Evolutionary conservation across 2,329 filamentous ascomycete genomes (phyloP).

Genomic region (Calcarisporium arbuscula): DNA sequence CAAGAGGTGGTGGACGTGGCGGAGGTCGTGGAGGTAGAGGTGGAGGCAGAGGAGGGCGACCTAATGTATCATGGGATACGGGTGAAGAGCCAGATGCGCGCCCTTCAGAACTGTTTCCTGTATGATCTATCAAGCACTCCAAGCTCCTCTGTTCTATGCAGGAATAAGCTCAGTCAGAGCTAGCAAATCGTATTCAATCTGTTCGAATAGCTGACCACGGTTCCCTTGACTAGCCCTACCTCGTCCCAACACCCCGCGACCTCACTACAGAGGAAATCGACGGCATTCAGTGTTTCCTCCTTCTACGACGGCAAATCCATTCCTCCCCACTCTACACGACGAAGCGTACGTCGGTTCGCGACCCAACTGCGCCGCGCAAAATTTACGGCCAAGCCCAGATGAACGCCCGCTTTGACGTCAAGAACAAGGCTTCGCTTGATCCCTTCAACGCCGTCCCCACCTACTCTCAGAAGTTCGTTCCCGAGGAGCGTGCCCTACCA

Average conservation of each 20-base stretch:
- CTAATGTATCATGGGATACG: slow-evolving; percentile 45
- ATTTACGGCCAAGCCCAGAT: slow-evolving; percentile 52
- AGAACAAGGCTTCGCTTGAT: slow-evolving; percentile 49
- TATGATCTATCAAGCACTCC: slow-evolving; percentile 29
- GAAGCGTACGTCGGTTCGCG: slow-evolving; percentile 35
- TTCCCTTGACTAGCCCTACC: slow-evolving; percentile 35
- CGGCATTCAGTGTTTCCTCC: slow-evolving; percentile 45
- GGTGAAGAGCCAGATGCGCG: slow-evolving; percentile 50
- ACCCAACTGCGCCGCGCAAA: slow-evolving; percentile 32
- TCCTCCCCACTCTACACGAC: slow-evolving; percentile 51
- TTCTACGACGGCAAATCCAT: slow-evolving; percentile 52
- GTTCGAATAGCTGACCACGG: too few relatives aligned
- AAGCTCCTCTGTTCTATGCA: background rate
- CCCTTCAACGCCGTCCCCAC: slow-evolving; percentile 54
- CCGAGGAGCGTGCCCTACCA: slow-evolving; percentile 45
- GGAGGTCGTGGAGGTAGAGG: slow-evolving; percentile 45
- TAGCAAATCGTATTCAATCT: too few relatives aligned
- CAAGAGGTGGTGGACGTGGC: slow-evolving; percentile 45
- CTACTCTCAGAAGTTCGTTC: slow-evolving; percentile 49
- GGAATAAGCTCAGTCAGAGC: too few relatives aligned
- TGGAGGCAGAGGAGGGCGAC: slow-evolving; percentile 38
- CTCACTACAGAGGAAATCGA: slow-evolving; percentile 38
- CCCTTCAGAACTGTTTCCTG: slow-evolving; percentile 55
- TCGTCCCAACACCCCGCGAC: slow-evolving; percentile 38
- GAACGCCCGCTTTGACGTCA: slow-evolving; percentile 49